Conservation (phyloP, 2,329 filamentous ascomycete species). For the Neofusicoccum umdonicola region DNA sequence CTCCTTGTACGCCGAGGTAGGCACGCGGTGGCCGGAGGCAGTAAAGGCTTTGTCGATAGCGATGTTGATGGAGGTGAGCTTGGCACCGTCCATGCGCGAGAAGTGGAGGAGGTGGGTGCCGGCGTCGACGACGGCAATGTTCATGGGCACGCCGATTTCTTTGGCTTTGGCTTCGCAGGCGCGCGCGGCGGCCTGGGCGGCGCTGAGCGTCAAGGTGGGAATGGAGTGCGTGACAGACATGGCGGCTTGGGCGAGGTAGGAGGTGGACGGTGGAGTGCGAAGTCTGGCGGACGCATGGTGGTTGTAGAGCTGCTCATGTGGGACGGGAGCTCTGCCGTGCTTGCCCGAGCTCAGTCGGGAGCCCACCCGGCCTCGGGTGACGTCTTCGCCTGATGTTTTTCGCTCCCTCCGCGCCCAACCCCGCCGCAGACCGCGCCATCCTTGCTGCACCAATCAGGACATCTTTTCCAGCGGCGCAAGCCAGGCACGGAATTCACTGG, state of each 20-base stretch:
- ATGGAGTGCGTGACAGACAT: constrained; percentile 27
- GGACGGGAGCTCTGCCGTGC: not conserved
- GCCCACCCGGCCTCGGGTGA: constrained; percentile 12
- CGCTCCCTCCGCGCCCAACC: constrained; percentile 9
- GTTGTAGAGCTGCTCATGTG: not conserved
- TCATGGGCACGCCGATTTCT: constrained; percentile 43
- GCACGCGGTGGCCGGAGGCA: constrained; percentile 53
- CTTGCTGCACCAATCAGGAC: not conserved
- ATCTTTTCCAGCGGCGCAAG: not conserved
- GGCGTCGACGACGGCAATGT: constrained; percentile 50
- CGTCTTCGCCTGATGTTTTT: constrained; percentile 13
- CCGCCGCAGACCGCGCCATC: not conserved
- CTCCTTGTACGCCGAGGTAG: constrained; percentile 54
- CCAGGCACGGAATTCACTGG: too few species aligned
- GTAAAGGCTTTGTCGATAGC: constrained; percentile 63
- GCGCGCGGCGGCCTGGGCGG: constrained; percentile 35
- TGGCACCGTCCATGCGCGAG: constrained; percentile 49
- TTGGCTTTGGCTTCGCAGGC: constrained; percentile 37
- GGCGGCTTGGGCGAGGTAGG: not conserved
- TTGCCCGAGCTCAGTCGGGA: constrained; percentile 18
- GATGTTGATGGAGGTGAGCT: constrained; percentile 58
- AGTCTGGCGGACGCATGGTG: not conserved
- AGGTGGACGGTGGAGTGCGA: not conserved
- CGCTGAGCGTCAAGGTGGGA: constrained; percentile 35
- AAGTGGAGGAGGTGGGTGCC: constrained; percentile 48